Base-by-base conservation (phyloP, 2,329 filamentous ascomycete genomes). In the Penicillium frequentans region DNA sequence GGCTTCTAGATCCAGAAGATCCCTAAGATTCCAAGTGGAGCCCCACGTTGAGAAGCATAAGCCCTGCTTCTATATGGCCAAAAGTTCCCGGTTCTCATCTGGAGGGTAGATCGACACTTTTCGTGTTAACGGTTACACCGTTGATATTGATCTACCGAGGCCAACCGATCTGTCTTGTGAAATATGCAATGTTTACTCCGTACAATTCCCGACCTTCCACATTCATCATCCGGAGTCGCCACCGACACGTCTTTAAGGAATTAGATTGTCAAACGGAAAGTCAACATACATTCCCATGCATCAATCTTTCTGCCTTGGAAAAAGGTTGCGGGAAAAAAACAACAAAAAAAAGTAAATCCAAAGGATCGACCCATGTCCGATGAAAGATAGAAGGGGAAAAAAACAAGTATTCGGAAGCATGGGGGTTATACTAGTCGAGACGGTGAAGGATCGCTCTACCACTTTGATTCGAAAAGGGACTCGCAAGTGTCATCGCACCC, bases 31-130 rank as follows among this genome's bases (percentile, higher is more conserved):
- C 31, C 29, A 42, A 39, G 56, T 65, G 64, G 59, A 56, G 58
- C 49, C 45, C 63, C 64, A 66, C 64, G 61, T 65, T 66, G 54
- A 56, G 53, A 27, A 63, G 58, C 44, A 58, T 23, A 59, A 56
- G 49, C 44, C 56, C 52, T 39, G 35, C 53, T 50, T 27, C 23
- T 19, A 6, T 47, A 19, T 47, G 45, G 45, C 26, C 24, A 31
- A 47, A 33, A 24, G 16, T 24, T 35, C n/a, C 27, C 46, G 10
- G 27, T 9, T 1, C 3, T 44, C 29, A 31, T 31, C 29, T 31
- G 8, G 27, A 29, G 8, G 5, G 31, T 27, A 49, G 44, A 50
- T 60, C 39, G 33, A 55, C 44, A 58, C 3, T 42, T 52, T 50
- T n/a, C 13, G 23, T 33, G 9, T 46, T 27, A 9, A 26, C 26